These are phyloP conservation scores for Heliamphora exappendiculata DNA, from an alignment of 148 eudicot species.

Conservation along the genomic window DNA sequence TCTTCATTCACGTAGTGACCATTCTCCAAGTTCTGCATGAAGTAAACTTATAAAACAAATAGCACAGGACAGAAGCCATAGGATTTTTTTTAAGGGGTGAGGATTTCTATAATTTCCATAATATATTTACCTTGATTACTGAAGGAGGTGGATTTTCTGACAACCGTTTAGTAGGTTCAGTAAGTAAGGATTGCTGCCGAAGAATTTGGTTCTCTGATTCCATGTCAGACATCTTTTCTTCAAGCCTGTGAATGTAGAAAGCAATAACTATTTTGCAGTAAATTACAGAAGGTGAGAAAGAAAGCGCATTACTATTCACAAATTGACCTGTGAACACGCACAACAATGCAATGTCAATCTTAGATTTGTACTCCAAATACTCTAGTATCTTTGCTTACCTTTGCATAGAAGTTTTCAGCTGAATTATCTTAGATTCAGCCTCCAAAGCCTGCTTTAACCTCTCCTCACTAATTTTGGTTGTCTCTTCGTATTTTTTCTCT, in stretches of 20 bases:
- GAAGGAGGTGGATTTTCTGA: conserved; percentile 42
- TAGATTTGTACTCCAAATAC: background rate
- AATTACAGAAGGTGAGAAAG: background rate
- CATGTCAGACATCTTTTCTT: conserved; percentile 79
- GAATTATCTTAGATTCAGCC: conserved; percentile 75
- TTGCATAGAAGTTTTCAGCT: conserved; percentile 76
- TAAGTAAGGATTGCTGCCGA: conserved; percentile 55
- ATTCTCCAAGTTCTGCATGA: conserved; percentile 57
- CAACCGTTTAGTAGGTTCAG: conserved; percentile 29
- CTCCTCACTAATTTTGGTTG: conserved; percentile 83
- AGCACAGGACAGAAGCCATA: background rate
- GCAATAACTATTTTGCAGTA: background rate
- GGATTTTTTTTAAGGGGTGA: background rate
- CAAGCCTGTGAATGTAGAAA: conserved; percentile 43
- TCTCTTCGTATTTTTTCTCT: conserved; percentile 86
- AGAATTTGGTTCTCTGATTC: conserved; percentile 79
- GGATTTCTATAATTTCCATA: background rate
- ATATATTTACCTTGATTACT: conserved; percentile 35
- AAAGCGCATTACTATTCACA: background rate
- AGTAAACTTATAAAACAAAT: background rate
- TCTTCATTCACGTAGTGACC: conserved; percentile 55
- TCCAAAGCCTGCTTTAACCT: conserved; percentile 86
- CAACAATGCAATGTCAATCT: background rate
- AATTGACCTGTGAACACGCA: conserved; percentile 1
- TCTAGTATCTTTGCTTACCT: conserved; percentile 36